Conservation (phyloP, 1,284 basidiomycete genomes). For the Pisolithus thermaeus region DNA sequence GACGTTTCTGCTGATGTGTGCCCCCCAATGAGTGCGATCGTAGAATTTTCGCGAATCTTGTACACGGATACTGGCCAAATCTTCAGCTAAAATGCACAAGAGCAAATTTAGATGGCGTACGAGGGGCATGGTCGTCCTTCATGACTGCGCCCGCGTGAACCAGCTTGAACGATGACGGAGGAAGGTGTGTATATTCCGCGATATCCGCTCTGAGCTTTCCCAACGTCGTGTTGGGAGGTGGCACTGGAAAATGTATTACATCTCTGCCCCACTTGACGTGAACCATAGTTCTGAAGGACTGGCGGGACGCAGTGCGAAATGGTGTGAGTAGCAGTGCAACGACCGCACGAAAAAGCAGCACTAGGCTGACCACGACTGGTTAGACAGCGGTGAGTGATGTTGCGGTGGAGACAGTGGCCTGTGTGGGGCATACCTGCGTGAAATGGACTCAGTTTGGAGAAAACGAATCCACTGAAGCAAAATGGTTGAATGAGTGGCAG, state of each 20-base stretch:
- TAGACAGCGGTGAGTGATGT: background rate
- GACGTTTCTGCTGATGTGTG: slow-evolving; percentile 22
- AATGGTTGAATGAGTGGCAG: background rate
- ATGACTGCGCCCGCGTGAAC: slow-evolving; percentile 75
- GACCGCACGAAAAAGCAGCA: slow-evolving; percentile 26
- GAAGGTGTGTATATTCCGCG: slow-evolving; percentile 61
- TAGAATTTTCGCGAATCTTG: slow-evolving; percentile 53
- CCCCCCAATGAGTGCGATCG: slow-evolving; percentile 56
- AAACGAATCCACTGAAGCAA: too few species aligned
- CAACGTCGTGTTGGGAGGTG: slow-evolving; percentile 50
- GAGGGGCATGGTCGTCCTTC: slow-evolving; percentile 65
- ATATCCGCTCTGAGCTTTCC: slow-evolving; percentile 48
- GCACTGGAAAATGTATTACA: slow-evolving; percentile 54
- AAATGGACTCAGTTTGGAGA: background rate
- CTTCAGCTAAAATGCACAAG: slow-evolving; percentile 2
- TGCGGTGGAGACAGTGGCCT: background rate
- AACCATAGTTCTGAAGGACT: slow-evolving; percentile 31
- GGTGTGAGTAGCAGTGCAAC: slow-evolving; percentile 16
- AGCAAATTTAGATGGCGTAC: slow-evolving; percentile 35
- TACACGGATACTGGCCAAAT: slow-evolving; percentile 54
- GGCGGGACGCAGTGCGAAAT: slow-evolving; percentile 3
- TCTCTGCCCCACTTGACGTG: slow-evolving; percentile 63
- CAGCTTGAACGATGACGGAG: slow-evolving; percentile 63
- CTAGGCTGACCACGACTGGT: slow-evolving; percentile 26
- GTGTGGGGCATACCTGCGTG: slow-evolving; percentile 1